Evolutionary conservation across 1,284 basidiomycete genomes (phyloP).

Genomic region (Coniophora puteana): DNA sequence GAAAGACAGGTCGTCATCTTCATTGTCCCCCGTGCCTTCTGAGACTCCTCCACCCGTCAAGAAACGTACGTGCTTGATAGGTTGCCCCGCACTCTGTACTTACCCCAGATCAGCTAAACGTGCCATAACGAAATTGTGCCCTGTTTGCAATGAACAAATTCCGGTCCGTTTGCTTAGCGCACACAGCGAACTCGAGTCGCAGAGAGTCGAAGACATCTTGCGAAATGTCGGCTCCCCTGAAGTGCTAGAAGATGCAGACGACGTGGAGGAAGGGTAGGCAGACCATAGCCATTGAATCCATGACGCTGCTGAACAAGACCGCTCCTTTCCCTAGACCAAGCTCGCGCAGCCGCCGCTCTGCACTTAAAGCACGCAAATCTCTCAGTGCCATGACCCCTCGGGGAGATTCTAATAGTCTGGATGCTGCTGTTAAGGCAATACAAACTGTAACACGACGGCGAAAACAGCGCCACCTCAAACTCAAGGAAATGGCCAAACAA

Average conservation of each 20-base stretch:
- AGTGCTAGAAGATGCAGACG: slow-evolving; percentile 36
- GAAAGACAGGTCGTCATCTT: slow-evolving; percentile 19
- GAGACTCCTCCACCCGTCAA: slow-evolving; percentile 12
- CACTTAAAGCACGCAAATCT: slow-evolving; percentile 58
- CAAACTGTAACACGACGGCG: slow-evolving; percentile 57
- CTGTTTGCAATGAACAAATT: slow-evolving; percentile 66
- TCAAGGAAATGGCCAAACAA: slow-evolving; percentile 61
- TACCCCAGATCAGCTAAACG: slow-evolving; percentile 47
- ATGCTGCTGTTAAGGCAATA: slow-evolving; percentile 50
- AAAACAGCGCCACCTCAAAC: slow-evolving; percentile 55
- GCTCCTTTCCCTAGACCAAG: slow-evolving; percentile 32
- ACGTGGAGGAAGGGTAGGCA: slow-evolving; percentile 42
- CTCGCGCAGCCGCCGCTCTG: slow-evolving; percentile 53
- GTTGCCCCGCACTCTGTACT: background rate
- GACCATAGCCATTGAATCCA: slow-evolving; percentile 3
- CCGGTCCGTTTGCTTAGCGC: slow-evolving; percentile 61
- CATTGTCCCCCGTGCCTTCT: slow-evolving; percentile 23
- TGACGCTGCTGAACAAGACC: slow-evolving; percentile 8
- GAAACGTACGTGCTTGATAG: slow-evolving; percentile 24
- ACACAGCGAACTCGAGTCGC: slow-evolving; percentile 61
- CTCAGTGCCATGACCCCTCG: slow-evolving; percentile 30
- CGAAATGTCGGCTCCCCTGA: slow-evolving; percentile 52
- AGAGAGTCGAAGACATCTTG: slow-evolving; percentile 65
- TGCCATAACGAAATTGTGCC: slow-evolving; percentile 69
- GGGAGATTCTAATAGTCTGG: slow-evolving; percentile 31